Base-by-base conservation (phyloP, 805 yeast species). In the Lipomyces chichibuensis region DNA sequence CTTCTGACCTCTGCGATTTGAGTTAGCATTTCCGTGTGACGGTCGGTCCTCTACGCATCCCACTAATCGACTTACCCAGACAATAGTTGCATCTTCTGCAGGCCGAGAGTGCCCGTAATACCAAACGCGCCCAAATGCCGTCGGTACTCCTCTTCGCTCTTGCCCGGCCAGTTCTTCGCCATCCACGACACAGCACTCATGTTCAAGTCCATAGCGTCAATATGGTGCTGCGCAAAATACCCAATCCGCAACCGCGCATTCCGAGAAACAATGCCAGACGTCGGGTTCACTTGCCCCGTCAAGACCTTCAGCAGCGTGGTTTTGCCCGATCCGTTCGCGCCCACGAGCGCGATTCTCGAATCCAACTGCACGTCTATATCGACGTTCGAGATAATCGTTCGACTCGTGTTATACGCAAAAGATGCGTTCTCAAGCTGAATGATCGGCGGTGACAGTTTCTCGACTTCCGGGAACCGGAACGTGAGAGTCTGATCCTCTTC, bases 291-390 rank as follows among this genome's bases (percentile, higher is more conserved):
- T 71, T 82, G 86, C 70, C 91, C 97, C 86, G 93, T 88, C 73
- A 95, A 82, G 55, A 95, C 81, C 77, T 94, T 94, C 76, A 95
- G 84, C 69, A 95, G 82, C 2, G 99, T 95, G 11, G 99, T 93
- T 79, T 95, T 95, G 90, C 99, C 99, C 76, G 97, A 91, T 82
- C 99, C 99, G 77, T 95, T 95, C 67, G 98, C 98, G 84, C 99
- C 99, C 67, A 95, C 97, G 67, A 95, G 83, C 0, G 98, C 99
- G 74, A 95, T 90, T 78, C 99, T 85, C 0, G 98, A 92, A 74
- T 93, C 91, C 91, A 94, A 83, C 78, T 91, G 97, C 63, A 95
- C 91, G 72, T 92, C 96, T 69, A 95, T 78, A 72, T 93, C 97
- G 54, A 93, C 98, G 73, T 91, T 82, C 37, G 84, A 83, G 70